Base-by-base conservation (phyloP, 805 yeast genomes). In the Candida chauliodis region DNA sequence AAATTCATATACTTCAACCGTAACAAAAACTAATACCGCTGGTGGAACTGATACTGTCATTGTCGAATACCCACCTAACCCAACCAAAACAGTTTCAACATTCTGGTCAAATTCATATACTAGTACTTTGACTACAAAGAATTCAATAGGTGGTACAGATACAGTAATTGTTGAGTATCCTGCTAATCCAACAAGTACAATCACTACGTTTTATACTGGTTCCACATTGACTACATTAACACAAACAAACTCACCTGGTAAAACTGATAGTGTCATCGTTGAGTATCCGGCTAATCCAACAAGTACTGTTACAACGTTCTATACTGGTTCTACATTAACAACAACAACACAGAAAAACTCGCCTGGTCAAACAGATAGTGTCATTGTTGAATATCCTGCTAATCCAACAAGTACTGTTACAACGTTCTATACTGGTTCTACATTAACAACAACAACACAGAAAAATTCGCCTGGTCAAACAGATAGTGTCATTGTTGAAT, bases 371-470 rank as follows among this genome's bases (percentile, higher is more conserved):
- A 44, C 42, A 20, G 43, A 36, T 29, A 36, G 37, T 11, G 34
- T 35, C 13, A 24, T 33, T 22, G 17, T 43, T 15, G 44, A 48
- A 3, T 44, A 44, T 14, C 56, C 58, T 7, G 30, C 24, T 8
- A 43, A 36, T 32, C 49, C 53, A 21, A 31, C 35, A 14, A 31
- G 27, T 3, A 31, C 35, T n/a, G 23, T 22, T 43, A 27, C 30
- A 14, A 27, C 30, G 15, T 27, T 27, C 14, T 27, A 27, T 10
- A 27, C 30, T 4, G 30, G 48, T 25, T 23, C 34, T 36, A 38
- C 22, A 18, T 18, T 30, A 15, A 30, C 22, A 18, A 30, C 33
- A 11, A 17, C n/a, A 13, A 34, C 36, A 10, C 36, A 25, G 8
- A 34, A 14, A 22, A 30, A 30, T 30, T 13, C 19, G 8, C 33